Conservation (phyloP, 495 filamentous ascomycete species). For the Aspergillus coremiiformis region DNA sequence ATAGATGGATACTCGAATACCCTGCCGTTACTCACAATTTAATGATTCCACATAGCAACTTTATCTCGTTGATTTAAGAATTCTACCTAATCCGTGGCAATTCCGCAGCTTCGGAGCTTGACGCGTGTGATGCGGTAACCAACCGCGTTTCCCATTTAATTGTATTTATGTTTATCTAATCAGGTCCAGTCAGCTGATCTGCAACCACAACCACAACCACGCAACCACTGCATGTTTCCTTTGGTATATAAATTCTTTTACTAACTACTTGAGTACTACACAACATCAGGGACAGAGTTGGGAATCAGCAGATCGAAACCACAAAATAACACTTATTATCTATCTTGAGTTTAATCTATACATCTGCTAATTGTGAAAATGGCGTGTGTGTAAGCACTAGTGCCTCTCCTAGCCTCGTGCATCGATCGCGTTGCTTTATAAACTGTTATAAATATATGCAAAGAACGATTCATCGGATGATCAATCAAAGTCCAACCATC, state of each 20-base stretch:
- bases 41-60: not conserved
- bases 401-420: not conserved
- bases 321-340: not conserved
- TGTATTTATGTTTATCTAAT: conserved; percentile 21
- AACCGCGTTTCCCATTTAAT: conserved; percentile 7
- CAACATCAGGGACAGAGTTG: too few relatives aligned
- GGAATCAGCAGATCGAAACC: too few relatives aligned
- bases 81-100: not conserved
- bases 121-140: conserved; percentile 19
- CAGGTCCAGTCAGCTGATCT: too few relatives aligned
- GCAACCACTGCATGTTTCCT: too few relatives aligned
- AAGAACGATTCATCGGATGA: too few relatives aligned
- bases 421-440: not conserved
- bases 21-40: not conserved
- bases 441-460: conserved; percentile 5
- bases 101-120: conserved; percentile 15
- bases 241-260: too few relatives aligned
- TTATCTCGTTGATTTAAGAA: not conserved
- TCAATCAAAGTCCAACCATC: not conserved
- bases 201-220: too few relatives aligned
- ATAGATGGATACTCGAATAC: not conserved
- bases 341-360: not conserved
- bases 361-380: not conserved
- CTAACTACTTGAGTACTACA: too few relatives aligned
- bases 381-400: not conserved